These are phyloP conservation scores for Alnus rubra DNA, from an alignment of 306 rosid species.

Conservation along the genomic window DNA sequence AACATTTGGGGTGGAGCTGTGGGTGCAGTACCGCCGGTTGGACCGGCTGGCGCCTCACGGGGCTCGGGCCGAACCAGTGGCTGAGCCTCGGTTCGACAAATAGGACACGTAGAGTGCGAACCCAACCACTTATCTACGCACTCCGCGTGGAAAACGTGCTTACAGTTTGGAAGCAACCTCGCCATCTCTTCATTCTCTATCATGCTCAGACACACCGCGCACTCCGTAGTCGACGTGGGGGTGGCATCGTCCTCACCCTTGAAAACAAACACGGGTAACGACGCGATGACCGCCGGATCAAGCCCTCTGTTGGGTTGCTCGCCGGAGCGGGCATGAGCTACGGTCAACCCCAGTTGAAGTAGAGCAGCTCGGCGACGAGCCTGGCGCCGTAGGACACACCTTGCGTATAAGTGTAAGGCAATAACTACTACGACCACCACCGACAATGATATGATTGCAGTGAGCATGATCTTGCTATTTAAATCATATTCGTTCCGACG, in stretches of 20 bases:
- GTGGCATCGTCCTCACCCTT: not conserved
- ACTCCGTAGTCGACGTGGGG: constrained; percentile 17
- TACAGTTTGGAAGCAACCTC: constrained; percentile 58
- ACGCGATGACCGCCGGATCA: constrained; percentile 35
- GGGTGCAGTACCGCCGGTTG: not conserved
- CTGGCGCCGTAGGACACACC: constrained; percentile 58
- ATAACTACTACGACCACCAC: constrained; percentile 54
- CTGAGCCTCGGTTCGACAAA: constrained; percentile 54
- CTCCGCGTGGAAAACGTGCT: constrained; percentile 53
- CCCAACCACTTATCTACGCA: constrained; percentile 67
- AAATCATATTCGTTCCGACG: constrained; percentile 1
- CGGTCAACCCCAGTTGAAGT: constrained; percentile 45
- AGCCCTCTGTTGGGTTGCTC: constrained; percentile 45
- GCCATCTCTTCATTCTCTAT: constrained; percentile 46
- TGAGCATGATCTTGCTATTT: constrained; percentile 58
- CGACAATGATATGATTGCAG: constrained; percentile 59
- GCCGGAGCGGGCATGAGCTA: constrained; percentile 29
- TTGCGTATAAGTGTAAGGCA: constrained; percentile 75
- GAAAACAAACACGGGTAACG: constrained; percentile 50
- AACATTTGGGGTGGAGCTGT: constrained; percentile 21
- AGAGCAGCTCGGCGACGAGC: constrained; percentile 57
- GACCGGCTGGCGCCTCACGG: constrained; percentile 44
- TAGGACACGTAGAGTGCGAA: constrained; percentile 54
- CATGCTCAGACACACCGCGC: constrained; percentile 58
- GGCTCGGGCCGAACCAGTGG: constrained; percentile 38